These are phyloP conservation scores for Exophiala dermatitidis DNA, from an alignment of 2,329 filamentous ascomycete species.

Conservation along the genomic window DNA sequence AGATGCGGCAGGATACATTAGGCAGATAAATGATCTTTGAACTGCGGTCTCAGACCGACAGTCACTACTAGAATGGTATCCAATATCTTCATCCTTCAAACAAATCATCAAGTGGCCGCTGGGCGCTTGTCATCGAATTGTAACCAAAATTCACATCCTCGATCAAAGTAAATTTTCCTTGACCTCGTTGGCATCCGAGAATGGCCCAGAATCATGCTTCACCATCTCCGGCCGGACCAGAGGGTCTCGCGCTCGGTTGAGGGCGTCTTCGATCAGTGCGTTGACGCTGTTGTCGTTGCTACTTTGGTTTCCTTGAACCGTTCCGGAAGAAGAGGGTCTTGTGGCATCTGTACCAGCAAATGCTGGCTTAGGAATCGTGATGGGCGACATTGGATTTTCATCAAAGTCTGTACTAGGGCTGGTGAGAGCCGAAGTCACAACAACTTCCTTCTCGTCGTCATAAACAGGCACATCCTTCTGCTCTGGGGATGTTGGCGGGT, in stretches of 20 bases:
- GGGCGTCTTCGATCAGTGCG: constrained; percentile 29
- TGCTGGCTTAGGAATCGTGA: constrained; percentile 18
- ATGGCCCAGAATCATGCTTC: constrained; percentile 36
- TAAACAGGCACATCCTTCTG: constrained; percentile 14
- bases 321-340: constrained; percentile 18
- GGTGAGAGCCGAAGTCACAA: constrained; percentile 8
- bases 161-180: constrained; percentile 26
- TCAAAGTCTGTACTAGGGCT: constrained; percentile 10
- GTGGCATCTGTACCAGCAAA: constrained; percentile 19
- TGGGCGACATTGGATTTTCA: constrained; percentile 11
- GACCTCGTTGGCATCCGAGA: constrained; percentile 41
- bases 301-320: constrained; percentile 25
- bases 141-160: constrained; percentile 7
- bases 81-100: constrained; percentile 6
- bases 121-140: constrained; percentile 3
- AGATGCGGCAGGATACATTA: neutral
- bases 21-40: constrained; percentile 2
- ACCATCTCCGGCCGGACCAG: constrained; percentile 24
- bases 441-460: constrained; percentile 25
- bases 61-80: constrained; percentile 3
- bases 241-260: constrained; percentile 25
- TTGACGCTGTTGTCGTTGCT: constrained; percentile 33
- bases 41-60: neutral
- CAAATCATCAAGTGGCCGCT: constrained; percentile 15
- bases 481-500: constrained; percentile 13